phyloP scores from a whole-genome alignment of 1,139 yeast genomes.

The Blastobotrys aristatus region DNA sequence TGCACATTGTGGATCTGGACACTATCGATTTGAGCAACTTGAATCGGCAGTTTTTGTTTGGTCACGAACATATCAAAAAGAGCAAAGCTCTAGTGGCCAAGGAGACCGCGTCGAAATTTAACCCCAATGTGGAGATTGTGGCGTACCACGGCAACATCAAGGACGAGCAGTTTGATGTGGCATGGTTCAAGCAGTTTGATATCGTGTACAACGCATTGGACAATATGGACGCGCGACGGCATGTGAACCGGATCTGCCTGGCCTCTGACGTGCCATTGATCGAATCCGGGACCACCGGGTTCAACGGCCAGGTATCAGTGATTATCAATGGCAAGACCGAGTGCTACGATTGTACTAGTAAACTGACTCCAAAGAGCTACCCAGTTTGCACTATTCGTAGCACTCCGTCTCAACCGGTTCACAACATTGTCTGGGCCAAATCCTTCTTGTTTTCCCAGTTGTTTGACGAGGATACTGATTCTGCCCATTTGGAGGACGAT shows the following conservation, averaged over 20 bases:
- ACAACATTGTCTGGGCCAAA: conserved; percentile 97
- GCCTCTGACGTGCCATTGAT: conserved; percentile 70
- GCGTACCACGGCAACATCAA: conserved; percentile 88
- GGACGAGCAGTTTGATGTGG: conserved; percentile 68
- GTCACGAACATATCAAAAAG: conserved; percentile 79
- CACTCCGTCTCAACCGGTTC: conserved; percentile 94
- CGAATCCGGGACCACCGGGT: conserved; percentile 96
- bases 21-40: conserved; percentile 88
- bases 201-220: conserved; percentile 88
- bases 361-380: conserved; percentile 82
- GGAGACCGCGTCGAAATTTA: conserved; percentile 74
- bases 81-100: conserved; percentile 79
- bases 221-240: conserved; percentile 84
- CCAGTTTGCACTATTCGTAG: conserved; percentile 97
- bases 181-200: conserved; percentile 78
- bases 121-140: conserved; percentile 62
- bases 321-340: conserved; percentile 78
- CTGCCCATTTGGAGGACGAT: conserved; percentile 39
- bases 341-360: conserved; percentile 88
- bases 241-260: conserved; percentile 79
- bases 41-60: conserved; percentile 87
- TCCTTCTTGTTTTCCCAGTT: conserved; percentile 79
- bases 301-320: conserved; percentile 89
- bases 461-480: conserved; percentile 47
- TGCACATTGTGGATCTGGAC: conserved; percentile 85